A percentile compares a stretch with the other conserved stretches of the same genome.
Conservation (phyloP, 2,329 filamentous ascomycete genomes). For the Westerdykella aurantiaca region DNA sequence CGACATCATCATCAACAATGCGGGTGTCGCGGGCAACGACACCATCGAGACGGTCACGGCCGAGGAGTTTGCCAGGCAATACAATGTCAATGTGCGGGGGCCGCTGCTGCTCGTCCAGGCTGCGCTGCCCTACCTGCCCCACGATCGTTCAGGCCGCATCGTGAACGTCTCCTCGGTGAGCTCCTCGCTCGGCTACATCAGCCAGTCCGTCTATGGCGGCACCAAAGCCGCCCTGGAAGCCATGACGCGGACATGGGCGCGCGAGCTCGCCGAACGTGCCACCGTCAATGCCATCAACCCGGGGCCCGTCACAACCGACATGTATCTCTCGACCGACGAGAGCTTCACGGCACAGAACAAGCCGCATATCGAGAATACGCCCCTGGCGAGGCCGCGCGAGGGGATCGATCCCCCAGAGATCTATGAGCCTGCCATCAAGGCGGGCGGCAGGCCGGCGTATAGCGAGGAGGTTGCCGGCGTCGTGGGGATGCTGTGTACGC, state of each 20-base stretch:
- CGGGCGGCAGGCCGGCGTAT: conserved; percentile 56
- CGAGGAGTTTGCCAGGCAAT: conserved; percentile 64
- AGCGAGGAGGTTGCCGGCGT: conserved; percentile 68
- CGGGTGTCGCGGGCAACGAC: conserved; percentile 63
- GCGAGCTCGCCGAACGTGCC: conserved; percentile 55
- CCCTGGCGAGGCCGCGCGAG: conserved; percentile 56
- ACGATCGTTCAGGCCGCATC: conserved; percentile 60
- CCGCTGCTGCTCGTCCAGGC: conserved; percentile 74
- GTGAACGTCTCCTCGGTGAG: conserved; percentile 58
- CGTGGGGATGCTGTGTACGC: conserved; percentile 67
- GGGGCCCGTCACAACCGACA: conserved; percentile 58
- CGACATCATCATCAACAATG: conserved; percentile 85
- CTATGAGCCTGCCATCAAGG: conserved; percentile 35
- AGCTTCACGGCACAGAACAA: conserved; percentile 56
- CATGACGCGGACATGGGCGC: conserved; percentile 64
- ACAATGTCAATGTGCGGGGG: conserved; percentile 75
- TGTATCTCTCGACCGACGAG: conserved; percentile 54
- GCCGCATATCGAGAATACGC: conserved; percentile 58
- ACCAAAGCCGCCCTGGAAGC: conserved; percentile 63
- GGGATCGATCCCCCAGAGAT: conserved; percentile 58
- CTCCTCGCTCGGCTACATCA: conserved; percentile 52
- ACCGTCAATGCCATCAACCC: conserved; percentile 64
- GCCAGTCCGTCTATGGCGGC: conserved; percentile 58
- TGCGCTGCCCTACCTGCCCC: conserved; percentile 61
- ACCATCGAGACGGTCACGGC: conserved; percentile 56